phyloP scores from a whole-genome alignment of 2,329 filamentous ascomycete species.

The Dendryphion nanum region DNA sequence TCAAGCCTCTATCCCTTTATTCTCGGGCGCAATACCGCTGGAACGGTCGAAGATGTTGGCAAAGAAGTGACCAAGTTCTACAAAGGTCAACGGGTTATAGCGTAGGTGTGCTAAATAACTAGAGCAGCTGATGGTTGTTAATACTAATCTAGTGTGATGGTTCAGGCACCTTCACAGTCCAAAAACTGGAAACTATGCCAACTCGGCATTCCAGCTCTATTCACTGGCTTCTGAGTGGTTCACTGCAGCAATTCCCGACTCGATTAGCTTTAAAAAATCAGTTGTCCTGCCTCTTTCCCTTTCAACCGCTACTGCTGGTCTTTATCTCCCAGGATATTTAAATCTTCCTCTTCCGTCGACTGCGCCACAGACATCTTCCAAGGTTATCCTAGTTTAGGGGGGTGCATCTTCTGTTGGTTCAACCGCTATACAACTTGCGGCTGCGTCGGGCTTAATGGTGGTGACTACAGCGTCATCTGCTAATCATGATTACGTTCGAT shows the following conservation, averaged over 20 bases:
- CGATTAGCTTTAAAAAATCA: conserved; percentile 3
- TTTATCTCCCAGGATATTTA: conserved; percentile 1
- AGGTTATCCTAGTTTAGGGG: not conserved
- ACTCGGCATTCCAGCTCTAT: not conserved
- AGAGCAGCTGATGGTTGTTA: too few relatives aligned
- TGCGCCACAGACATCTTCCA: not conserved
- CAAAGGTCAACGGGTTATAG: too few relatives aligned
- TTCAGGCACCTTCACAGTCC: too few relatives aligned
- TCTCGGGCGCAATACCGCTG: conserved; percentile 1
- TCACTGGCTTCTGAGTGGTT: conserved; percentile 3
- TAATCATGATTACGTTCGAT: not conserved
- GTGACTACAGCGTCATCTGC: not conserved
- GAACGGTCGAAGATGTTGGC: conserved; percentile 1
- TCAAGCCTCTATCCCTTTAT: conserved; percentile 1
- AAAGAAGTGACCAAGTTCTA: not conserved
- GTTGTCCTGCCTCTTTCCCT: conserved; percentile 1
- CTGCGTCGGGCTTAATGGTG: not conserved
- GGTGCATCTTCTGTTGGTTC: not conserved
- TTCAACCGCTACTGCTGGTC: conserved; percentile 2
- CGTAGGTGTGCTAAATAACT: too few relatives aligned
- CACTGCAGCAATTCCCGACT: too few relatives aligned
- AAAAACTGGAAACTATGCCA: too few relatives aligned
- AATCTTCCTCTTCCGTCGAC: conserved; percentile 1
- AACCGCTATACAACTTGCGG: not conserved
- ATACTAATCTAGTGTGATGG: too few relatives aligned